A percentile compares a stretch with the other conserved stretches of the same genome.
phyloP scores from a whole-genome alignment of 352 stramenopile species.

The Thalassiosira mediterranea region DNA sequence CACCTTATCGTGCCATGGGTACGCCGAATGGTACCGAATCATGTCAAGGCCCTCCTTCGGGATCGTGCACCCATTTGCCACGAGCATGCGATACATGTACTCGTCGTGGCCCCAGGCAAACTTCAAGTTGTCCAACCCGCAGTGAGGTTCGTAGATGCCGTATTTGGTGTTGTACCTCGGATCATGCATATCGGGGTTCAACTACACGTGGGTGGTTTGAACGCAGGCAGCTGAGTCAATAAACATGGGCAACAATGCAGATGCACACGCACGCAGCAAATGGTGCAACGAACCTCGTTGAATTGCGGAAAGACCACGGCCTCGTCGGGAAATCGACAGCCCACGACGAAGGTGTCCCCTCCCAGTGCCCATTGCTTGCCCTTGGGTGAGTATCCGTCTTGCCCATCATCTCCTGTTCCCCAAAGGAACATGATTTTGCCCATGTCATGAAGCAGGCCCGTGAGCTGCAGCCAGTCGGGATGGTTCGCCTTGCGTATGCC shows the following conservation, averaged over 20 bases:
- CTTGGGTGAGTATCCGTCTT: conserved; percentile 81
- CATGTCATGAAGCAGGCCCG: conserved; percentile 92
- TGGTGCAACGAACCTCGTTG: conserved; percentile 63
- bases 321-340: conserved; percentile 87
- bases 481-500: conserved; percentile 89
- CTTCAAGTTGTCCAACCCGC: conserved; percentile 88
- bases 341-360: conserved; percentile 92
- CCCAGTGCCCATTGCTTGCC: conserved; percentile 91
- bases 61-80: conserved; percentile 88
- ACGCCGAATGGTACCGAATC: conserved; percentile 93
- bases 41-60: conserved; percentile 90
- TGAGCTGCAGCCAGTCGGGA: conserved; percentile 92
- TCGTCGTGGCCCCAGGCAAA: conserved; percentile 89
- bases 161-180: conserved; percentile 85
- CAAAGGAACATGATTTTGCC: conserved; percentile 94
- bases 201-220: not conserved
- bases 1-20: conserved; percentile 91
- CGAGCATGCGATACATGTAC: conserved; percentile 91
- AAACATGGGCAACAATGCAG: too few species aligned
- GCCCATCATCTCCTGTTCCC: conserved; percentile 86
- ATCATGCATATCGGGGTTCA: conserved; percentile 91
- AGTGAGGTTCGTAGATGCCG: conserved; percentile 90
- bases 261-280: too few species aligned
- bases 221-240: too few species aligned
- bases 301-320: conserved; percentile 90